Evolutionary conservation across 2,329 filamentous ascomycete species (phyloP).

Genomic region (Claviceps sp.): DNA sequence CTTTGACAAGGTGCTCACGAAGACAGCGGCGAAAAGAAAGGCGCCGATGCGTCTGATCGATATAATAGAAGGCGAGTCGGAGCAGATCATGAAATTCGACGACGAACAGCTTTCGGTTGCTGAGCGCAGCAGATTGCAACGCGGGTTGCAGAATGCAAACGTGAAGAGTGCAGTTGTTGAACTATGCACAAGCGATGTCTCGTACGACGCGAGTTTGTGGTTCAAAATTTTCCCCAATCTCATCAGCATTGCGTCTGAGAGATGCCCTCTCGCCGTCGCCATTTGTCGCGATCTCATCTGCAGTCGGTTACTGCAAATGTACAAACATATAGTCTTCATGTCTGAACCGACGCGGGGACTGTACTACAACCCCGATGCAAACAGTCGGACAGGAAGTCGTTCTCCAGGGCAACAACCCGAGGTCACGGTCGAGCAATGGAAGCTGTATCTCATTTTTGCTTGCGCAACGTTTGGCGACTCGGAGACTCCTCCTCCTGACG

Average conservation of each 20-base stretch:
- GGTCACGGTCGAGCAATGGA: slow-evolving; percentile 92
- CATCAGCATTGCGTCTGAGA: slow-evolving; percentile 78
- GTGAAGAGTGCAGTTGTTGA: slow-evolving; percentile 80
- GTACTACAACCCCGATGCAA: slow-evolving; percentile 47
- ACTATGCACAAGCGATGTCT: slow-evolving; percentile 86
- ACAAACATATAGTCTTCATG: slow-evolving; percentile 65
- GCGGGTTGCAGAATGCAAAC: slow-evolving; percentile 75
- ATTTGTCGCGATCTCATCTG: slow-evolving; percentile 87
- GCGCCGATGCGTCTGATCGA: slow-evolving; percentile 68
- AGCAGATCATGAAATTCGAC: slow-evolving; percentile 80
- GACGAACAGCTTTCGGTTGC: slow-evolving; percentile 84
- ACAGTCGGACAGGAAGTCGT: slow-evolving; percentile 36
- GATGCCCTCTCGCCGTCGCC: slow-evolving; percentile 81
- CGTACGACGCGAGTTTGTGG: slow-evolving; percentile 91
- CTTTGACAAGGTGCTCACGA: slow-evolving; percentile 79
- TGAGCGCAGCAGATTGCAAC: slow-evolving; percentile 81
- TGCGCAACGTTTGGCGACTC: slow-evolving; percentile 88
- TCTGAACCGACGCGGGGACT: slow-evolving; percentile 59
- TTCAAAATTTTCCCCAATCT: slow-evolving; percentile 97
- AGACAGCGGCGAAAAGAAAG: slow-evolving; percentile 42
- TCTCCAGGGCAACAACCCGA: slow-evolving; percentile 65
- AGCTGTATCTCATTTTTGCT: slow-evolving; percentile 90
- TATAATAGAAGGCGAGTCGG: slow-evolving; percentile 81
- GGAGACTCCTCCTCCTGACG: slow-evolving; percentile 36
- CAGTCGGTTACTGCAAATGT: slow-evolving; percentile 85